Evolutionary conservation across 495 filamentous ascomycete species (phyloP).

Genomic region (Lasiosphaeria ovina): DNA sequence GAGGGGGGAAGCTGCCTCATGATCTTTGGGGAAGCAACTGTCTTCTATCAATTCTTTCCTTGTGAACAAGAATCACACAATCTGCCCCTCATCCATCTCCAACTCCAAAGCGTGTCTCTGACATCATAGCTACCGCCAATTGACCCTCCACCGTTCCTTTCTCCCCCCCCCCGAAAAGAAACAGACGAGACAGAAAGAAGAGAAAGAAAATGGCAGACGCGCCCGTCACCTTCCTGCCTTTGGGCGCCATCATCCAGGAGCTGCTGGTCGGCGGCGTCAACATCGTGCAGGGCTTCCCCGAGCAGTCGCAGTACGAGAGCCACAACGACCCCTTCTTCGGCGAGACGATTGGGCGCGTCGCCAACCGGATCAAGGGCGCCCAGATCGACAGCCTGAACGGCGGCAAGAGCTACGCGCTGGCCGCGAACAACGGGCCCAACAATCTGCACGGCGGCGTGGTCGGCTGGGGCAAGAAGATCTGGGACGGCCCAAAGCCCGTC

Average conservation of each 20-base stretch:
- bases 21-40: background rate
- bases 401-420: constrained; percentile 60
- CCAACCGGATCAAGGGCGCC: constrained; percentile 79
- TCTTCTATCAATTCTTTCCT: background rate
- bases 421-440: constrained; percentile 74
- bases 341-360: constrained; percentile 88
- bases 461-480: constrained; percentile 84
- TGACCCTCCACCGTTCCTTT: background rate
- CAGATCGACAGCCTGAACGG: constrained; percentile 72
- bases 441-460: constrained; percentile 74
- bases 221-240: constrained; percentile 67
- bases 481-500: constrained; percentile 69
- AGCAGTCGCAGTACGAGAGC: constrained; percentile 64
- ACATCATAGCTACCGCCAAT: constrained; percentile 14
- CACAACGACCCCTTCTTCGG: constrained; percentile 81
- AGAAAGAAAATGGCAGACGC: constrained; percentile 23
- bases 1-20: background rate
- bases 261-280: constrained; percentile 73
- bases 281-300: constrained; percentile 84
- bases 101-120: constrained; percentile 1
- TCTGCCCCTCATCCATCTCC: constrained; percentile 9
- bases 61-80: background rate
- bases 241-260: constrained; percentile 85
- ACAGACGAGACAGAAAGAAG: constrained; percentile 32
- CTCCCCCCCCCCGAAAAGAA: constrained; percentile 4